These are phyloP conservation scores for Plectosphaerella plurivora DNA, from an alignment of 2,329 filamentous ascomycete genomes.

Conservation along the genomic window DNA sequence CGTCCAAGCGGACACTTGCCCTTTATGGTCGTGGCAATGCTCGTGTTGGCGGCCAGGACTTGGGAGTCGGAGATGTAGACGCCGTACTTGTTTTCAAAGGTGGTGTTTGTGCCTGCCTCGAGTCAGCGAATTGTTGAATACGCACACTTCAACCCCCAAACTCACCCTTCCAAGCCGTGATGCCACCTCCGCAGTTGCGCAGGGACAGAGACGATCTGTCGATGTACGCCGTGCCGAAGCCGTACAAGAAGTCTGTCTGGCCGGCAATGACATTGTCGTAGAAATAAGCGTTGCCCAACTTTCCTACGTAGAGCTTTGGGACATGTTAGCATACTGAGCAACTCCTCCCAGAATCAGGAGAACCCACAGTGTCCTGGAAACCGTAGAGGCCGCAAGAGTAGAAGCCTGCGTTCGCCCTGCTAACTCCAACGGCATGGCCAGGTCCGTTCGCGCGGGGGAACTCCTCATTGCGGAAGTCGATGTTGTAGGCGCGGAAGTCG, in stretches of 20 bases:
- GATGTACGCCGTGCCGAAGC: constrained; percentile 62
- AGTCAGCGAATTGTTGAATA: not conserved
- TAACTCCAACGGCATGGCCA: constrained; percentile 54
- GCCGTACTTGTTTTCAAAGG: constrained; percentile 62
- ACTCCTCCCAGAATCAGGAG: constrained; percentile 6
- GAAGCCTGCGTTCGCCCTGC: constrained; percentile 61
- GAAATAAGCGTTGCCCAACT: constrained; percentile 63
- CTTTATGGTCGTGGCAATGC: constrained; percentile 25
- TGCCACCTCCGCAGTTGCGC: constrained; percentile 59
- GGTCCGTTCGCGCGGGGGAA: constrained; percentile 47
- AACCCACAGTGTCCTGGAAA: constrained; percentile 60
- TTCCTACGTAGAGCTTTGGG: constrained; percentile 59
- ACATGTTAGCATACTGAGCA: not conserved
- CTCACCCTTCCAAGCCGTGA: constrained; percentile 63
- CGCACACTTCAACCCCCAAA: constrained; percentile 11
- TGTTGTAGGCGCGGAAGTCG: constrained; percentile 63
- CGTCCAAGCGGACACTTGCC: constrained; percentile 53
- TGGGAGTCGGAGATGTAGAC: constrained; percentile 56
- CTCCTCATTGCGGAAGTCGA: constrained; percentile 61
- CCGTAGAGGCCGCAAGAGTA: constrained; percentile 63
- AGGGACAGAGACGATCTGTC: constrained; percentile 48
- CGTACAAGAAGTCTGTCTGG: constrained; percentile 65
- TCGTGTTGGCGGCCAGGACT: constrained; percentile 49
- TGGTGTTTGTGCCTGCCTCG: constrained; percentile 47
- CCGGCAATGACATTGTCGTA: constrained; percentile 56